Conservation (phyloP, 176 grass and related monocot genomes). For the Elaeis guineensis region DNA sequence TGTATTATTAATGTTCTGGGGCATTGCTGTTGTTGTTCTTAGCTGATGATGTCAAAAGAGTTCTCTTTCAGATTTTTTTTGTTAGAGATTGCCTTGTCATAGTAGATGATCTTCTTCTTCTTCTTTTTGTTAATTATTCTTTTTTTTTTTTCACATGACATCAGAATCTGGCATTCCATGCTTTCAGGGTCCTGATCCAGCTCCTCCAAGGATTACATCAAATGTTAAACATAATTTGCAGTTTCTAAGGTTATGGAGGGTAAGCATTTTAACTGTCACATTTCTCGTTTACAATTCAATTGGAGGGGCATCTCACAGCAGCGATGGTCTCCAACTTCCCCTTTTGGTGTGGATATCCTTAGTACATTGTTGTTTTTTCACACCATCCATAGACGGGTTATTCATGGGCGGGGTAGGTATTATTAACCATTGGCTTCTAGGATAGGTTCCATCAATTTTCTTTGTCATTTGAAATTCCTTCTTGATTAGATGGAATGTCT, state of each 20-base stretch:
- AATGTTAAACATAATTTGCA: conserved; percentile 85
- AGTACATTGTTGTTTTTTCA: too few species aligned
- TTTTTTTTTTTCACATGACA: not conserved
- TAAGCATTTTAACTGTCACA: conserved; percentile 12
- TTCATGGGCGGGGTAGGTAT: too few species aligned
- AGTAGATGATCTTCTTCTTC: not conserved
- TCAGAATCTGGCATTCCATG: not conserved
- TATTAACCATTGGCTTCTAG: too few species aligned
- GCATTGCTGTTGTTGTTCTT: too few species aligned
- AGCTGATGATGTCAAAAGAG: too few species aligned
- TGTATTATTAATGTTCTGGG: too few species aligned
- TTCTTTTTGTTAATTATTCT: too few species aligned
- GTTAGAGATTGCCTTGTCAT: not conserved
- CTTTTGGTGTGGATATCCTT: not conserved
- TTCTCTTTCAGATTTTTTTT: not conserved
- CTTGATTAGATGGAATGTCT: not conserved
- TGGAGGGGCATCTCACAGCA: not conserved
- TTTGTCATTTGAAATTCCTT: not conserved
- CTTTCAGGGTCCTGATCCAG: conserved; percentile 40
- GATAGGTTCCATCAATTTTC: too few species aligned
- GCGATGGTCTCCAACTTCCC: not conserved
- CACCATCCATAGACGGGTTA: too few species aligned
- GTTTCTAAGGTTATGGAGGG: conserved; percentile 74
- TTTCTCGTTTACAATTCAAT: conserved; percentile 2
- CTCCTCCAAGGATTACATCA: conserved; percentile 80